Conservation (phyloP, 2,329 filamentous ascomycete species). For the Coniochaeta hoffmannii region DNA sequence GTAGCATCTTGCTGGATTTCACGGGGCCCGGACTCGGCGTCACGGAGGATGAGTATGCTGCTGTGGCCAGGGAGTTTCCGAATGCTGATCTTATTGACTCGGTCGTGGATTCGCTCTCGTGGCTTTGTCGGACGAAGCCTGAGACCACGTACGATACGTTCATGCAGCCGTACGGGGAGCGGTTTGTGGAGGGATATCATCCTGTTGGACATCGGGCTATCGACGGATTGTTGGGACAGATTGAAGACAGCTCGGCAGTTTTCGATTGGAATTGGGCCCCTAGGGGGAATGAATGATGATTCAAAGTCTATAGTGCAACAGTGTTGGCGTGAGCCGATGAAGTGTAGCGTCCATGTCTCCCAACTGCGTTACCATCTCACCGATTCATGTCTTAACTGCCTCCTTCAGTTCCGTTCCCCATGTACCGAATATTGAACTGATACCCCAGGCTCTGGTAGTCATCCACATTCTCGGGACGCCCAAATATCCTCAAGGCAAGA, state of each 20-base stretch:
- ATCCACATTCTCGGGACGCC: neutral
- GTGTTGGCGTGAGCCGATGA: neutral
- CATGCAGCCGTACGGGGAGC: neutral
- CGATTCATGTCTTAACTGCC: neutral
- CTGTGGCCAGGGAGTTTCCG: conserved; percentile 25
- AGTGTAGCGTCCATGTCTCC: neutral
- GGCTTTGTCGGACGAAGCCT: conserved; percentile 32
- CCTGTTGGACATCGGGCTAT: neutral
- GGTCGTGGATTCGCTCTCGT: conserved; percentile 28
- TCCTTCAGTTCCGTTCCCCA: neutral
- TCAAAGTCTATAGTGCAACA: no score
- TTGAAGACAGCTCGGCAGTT: neutral
- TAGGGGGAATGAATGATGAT: no score
- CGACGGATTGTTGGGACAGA: neutral
- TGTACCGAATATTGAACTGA: neutral
- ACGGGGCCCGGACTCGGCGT: conserved; percentile 22
- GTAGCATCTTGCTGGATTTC: conserved; percentile 31
- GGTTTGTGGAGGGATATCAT: neutral
- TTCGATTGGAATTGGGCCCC: no score
- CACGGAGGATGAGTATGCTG: conserved; percentile 23
- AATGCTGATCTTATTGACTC: conserved; percentile 22
- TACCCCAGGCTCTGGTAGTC: neutral
- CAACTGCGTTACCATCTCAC: neutral
- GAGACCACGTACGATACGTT: conserved; percentile 24
- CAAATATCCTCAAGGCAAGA: conserved; percentile 3